A percentile compares a stretch with the other conserved stretches of the same genome.
These are phyloP conservation scores for Cyclospora cayetanensis DNA, from an alignment of 169 alveolate species.

Conservation along the genomic window DNA sequence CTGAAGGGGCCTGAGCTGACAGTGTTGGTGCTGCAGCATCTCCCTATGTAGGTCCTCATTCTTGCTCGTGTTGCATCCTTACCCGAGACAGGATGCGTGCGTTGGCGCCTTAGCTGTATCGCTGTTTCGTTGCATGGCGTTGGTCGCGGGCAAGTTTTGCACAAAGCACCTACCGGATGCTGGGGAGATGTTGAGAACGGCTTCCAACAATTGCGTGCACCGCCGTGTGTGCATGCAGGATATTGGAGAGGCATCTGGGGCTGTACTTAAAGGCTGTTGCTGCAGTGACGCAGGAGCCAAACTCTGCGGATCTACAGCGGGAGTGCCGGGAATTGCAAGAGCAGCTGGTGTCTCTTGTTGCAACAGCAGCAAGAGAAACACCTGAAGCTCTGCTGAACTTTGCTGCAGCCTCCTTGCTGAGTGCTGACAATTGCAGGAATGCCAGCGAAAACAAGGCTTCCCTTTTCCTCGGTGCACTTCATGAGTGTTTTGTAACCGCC, in stretches of 20 bases:
- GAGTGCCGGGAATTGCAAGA: slow-evolving; percentile 53
- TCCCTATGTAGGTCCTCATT: slow-evolving; percentile 16
- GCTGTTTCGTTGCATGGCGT: no score
- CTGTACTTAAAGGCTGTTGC: slow-evolving; percentile 44
- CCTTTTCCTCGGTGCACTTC: background rate
- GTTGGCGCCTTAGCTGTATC: no score
- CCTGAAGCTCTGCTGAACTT: slow-evolving; percentile 46
- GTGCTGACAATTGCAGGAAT: background rate
- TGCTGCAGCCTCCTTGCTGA: slow-evolving; percentile 41
- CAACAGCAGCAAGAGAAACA: slow-evolving; percentile 57
- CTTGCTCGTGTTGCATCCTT: background rate
- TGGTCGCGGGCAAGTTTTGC: no score
- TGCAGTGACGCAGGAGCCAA: slow-evolving; percentile 30
- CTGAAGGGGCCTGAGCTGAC: slow-evolving; percentile 19
- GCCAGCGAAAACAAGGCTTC: background rate
- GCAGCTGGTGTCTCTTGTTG: slow-evolving; percentile 41
- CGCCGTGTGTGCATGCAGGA: slow-evolving; percentile 11
- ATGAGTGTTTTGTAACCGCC: background rate
- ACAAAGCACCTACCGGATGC: no score
- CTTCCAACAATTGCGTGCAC: background rate
- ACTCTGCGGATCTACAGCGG: slow-evolving; percentile 42
- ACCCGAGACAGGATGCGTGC: no score
- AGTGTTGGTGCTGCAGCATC: slow-evolving; percentile 42
- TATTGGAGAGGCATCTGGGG: slow-evolving; percentile 29
- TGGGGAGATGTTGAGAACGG: background rate